phyloP scores from a whole-genome alignment of 2,329 filamentous ascomycete species.

The Fusarium sulawesiense region DNA sequence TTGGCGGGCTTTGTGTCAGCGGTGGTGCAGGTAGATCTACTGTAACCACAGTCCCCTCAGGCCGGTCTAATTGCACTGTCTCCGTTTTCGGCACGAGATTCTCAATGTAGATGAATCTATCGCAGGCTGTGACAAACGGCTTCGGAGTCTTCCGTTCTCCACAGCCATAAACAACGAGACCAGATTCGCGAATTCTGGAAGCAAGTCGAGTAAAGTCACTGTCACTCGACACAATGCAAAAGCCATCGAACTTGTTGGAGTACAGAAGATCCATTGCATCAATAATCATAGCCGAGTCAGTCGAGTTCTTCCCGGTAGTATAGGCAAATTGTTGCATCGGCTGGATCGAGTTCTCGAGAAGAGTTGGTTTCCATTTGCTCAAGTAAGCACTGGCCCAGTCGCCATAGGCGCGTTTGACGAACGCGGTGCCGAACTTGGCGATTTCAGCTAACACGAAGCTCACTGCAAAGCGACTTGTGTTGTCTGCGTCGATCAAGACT shows the following conservation, averaged over 20 bases:
- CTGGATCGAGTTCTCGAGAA: constrained; percentile 50
- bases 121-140: constrained; percentile 49
- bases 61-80: not conserved
- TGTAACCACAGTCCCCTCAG: not conserved
- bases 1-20: not conserved
- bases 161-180: constrained; percentile 47
- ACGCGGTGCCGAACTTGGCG: constrained; percentile 49
- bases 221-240: constrained; percentile 51
- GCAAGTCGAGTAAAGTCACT: constrained; percentile 53
- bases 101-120: constrained; percentile 50
- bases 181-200: constrained; percentile 47
- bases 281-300: constrained; percentile 52
- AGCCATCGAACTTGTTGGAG: constrained; percentile 48
- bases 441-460: constrained; percentile 46
- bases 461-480: not conserved
- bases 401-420: constrained; percentile 50
- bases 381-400: constrained; percentile 49
- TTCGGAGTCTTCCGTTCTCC: constrained; percentile 49
- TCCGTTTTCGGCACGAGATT: constrained; percentile 22
- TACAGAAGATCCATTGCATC: constrained; percentile 55
- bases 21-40: not conserved
- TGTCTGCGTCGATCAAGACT: not conserved
- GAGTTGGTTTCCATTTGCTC: constrained; percentile 47
- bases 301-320: constrained; percentile 51
- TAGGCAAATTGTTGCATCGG: constrained; percentile 54